Conservation (phyloP, 2,329 filamentous ascomycete genomes). For the Stemphylium beticola region DNA sequence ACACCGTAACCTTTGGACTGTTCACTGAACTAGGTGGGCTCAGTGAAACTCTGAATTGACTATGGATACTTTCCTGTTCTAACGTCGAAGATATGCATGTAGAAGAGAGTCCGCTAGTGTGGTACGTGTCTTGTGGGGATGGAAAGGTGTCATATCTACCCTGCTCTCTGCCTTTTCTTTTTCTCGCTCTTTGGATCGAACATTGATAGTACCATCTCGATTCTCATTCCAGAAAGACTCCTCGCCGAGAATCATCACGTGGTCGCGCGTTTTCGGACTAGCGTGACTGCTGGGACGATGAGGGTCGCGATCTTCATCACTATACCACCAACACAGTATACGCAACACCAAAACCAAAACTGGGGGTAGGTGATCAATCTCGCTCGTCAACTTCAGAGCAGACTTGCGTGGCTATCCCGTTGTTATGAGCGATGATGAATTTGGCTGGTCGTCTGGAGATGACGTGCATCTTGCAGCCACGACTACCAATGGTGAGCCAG, state of each 20-base stretch:
- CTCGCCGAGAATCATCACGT: neutral
- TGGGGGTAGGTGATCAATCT: no score
- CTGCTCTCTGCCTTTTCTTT: no score
- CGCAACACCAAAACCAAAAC: no score
- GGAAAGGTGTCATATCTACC: no score
- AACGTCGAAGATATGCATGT: neutral
- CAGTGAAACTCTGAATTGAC: neutral
- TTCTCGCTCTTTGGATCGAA: no score
- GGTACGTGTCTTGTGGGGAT: no score
- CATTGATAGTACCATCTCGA: neutral
- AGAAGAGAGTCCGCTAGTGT: no score
- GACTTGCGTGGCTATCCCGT: neutral
- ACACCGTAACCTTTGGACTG: no score
- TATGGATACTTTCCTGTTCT: neutral
- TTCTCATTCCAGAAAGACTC: neutral
- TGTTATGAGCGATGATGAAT: conserved; percentile 19
- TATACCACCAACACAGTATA: neutral
- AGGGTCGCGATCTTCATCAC: neutral
- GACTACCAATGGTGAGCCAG: neutral
- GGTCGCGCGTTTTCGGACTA: conserved; percentile 1
- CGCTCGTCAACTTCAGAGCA: no score
- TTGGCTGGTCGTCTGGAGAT: conserved; percentile 15
- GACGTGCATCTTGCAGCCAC: conserved; percentile 12
- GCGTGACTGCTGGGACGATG: neutral
- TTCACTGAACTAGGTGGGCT: neutral